phyloP scores from a whole-genome alignment of 495 filamentous ascomycete species.

The Oleoguttula mirabilis region DNA sequence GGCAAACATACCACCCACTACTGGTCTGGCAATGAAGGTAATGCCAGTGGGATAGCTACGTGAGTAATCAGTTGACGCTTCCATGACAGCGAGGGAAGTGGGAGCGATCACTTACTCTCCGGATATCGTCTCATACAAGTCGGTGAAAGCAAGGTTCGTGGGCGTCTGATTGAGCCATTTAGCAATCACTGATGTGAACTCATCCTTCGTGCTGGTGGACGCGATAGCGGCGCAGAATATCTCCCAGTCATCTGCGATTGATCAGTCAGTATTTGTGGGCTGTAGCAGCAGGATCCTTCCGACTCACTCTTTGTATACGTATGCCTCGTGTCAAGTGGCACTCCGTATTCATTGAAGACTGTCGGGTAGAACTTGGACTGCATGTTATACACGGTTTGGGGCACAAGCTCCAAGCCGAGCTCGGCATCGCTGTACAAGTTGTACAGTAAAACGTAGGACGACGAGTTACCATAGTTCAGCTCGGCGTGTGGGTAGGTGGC shows the following conservation, averaged over 20 bases:
- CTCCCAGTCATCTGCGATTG: constrained; percentile 5
- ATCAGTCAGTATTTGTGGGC: neutral
- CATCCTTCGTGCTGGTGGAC: constrained; percentile 61
- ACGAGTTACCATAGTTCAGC: constrained; percentile 25
- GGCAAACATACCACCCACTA: constrained; percentile 80
- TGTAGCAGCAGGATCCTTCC: neutral
- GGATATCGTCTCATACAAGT: constrained; percentile 67
- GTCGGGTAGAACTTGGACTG: constrained; percentile 79
- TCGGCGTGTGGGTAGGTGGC: constrained; percentile 32
- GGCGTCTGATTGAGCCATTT: constrained; percentile 63
- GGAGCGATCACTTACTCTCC: constrained; percentile 35
- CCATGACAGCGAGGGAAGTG: neutral
- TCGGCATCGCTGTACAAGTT: constrained; percentile 76
- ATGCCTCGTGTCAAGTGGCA: constrained; percentile 80
- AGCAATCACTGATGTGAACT: constrained; percentile 65
- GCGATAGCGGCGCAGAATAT: constrained; percentile 68
- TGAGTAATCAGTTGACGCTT: neutral
- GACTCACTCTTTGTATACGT: constrained; percentile 74
- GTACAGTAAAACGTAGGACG: constrained; percentile 44
- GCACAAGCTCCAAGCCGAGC: constrained; percentile 73
- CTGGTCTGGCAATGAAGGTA: constrained; percentile 53
- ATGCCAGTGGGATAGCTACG: neutral
- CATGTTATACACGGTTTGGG: constrained; percentile 63
- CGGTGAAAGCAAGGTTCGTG: constrained; percentile 67
- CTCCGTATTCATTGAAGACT: constrained; percentile 68